Percentiles rank a stretch among this genome's conserved stretches.
phyloP scores from a whole-genome alignment of 352 stramenopile genomes.

The Phytophthora rubi region DNA sequence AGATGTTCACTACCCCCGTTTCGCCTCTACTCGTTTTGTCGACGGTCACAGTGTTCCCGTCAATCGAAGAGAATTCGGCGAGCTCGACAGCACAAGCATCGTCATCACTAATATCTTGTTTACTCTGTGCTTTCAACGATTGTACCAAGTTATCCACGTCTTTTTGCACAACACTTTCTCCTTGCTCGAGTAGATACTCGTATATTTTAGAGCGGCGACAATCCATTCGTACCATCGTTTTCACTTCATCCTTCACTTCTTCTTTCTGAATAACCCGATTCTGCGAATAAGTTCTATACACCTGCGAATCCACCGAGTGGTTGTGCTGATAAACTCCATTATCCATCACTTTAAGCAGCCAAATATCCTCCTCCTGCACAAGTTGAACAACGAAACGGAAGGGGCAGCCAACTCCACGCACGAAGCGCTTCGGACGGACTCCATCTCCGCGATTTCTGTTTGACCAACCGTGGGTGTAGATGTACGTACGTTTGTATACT shows the following conservation, averaged over 20 bases:
- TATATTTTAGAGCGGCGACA: slow-evolving; percentile 4
- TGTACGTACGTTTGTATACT: slow-evolving; percentile 12
- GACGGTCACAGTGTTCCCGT: slow-evolving; percentile 9
- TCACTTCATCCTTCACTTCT: background rate
- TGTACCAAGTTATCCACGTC: slow-evolving; percentile 15
- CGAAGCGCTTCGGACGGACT: slow-evolving; percentile 5
- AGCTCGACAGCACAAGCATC: background rate
- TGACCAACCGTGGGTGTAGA: slow-evolving; percentile 11
- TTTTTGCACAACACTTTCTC: slow-evolving; percentile 13
- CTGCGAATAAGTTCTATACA: slow-evolving; percentile 8
- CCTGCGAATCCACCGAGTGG: background rate
- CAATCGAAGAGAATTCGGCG: slow-evolving; percentile 9
- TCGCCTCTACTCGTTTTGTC: slow-evolving; percentile 2
- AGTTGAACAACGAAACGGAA: slow-evolving; percentile 13
- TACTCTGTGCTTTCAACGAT: background rate
- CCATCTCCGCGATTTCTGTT: background rate
- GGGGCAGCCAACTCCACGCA: slow-evolving; percentile 2
- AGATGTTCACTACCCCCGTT: slow-evolving; percentile 7
- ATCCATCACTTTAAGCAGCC: slow-evolving; percentile 8
- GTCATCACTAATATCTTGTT: background rate
- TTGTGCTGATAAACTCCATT: slow-evolving; percentile 12
- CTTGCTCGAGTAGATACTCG: slow-evolving; percentile 9
- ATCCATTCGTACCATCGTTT: background rate
- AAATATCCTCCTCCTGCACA: background rate
- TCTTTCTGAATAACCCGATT: slow-evolving; percentile 1